These are phyloP conservation scores for Coriolopsis trogii DNA, from an alignment of 1,284 basidiomycete species.

Conservation along the genomic window DNA sequence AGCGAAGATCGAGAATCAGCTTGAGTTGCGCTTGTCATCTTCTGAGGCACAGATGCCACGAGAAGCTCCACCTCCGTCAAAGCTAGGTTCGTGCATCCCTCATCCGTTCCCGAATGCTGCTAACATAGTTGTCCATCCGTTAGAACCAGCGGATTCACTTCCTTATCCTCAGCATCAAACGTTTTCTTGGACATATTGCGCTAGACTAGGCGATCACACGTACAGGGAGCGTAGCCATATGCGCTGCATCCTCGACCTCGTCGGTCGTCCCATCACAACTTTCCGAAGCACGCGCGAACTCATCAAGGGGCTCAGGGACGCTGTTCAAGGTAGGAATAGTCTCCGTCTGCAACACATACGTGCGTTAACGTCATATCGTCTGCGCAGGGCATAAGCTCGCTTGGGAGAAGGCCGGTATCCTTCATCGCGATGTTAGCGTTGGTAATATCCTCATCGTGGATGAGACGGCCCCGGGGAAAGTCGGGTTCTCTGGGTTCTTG, in stretches of 20 bases:
- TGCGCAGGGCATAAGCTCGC: constrained; percentile 2
- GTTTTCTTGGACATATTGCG: constrained; percentile 1
- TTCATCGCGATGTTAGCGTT: constrained; percentile 20
- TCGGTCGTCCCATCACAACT: constrained; percentile 11
- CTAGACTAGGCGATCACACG: background rate
- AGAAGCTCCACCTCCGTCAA: background rate
- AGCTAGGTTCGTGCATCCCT: background rate
- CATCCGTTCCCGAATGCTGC: background rate
- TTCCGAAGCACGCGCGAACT: constrained; percentile 14
- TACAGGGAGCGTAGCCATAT: constrained; percentile 17
- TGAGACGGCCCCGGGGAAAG: background rate
- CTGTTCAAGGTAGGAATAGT: constrained; percentile 21
- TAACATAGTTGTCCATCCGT: background rate
- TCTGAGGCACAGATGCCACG: no score
- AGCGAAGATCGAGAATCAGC: background rate
- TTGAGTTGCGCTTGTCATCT: background rate
- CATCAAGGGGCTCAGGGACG: constrained; percentile 16
- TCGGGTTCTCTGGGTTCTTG: constrained; percentile 11
- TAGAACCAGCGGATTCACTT: background rate
- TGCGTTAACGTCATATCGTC: background rate
- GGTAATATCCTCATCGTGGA: constrained; percentile 19
- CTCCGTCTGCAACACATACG: no score
- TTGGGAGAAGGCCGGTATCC: constrained; percentile 5
- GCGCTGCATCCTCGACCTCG: constrained; percentile 11
- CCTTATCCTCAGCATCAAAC: constrained; percentile 13